Evolutionary conservation across 2,329 filamentous ascomycete species (phyloP).

Genomic region (Coniochaeta ligniaria): DNA sequence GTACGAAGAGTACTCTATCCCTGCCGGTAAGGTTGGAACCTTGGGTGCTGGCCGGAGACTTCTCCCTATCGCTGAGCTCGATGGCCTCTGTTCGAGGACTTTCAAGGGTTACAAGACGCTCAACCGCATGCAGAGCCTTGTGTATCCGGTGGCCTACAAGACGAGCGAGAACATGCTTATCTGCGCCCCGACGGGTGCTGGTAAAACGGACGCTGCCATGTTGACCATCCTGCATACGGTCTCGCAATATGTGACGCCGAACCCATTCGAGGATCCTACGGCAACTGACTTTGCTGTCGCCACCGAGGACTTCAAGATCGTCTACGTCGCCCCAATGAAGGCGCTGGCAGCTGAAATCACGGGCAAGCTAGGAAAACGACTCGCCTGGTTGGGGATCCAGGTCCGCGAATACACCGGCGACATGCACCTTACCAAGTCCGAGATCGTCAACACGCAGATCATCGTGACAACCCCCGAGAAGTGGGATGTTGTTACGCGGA

Average conservation of each 20-base stretch:
- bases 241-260: slow-evolving; percentile 75
- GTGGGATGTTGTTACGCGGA: slow-evolving; percentile 97
- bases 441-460: slow-evolving; percentile 93
- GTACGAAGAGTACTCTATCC: slow-evolving; percentile 86
- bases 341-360: slow-evolving; percentile 94
- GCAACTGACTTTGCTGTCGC: slow-evolving; percentile 77
- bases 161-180: slow-evolving; percentile 99
- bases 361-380: slow-evolving; percentile 82
- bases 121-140: slow-evolving; percentile 96
- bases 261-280: slow-evolving; percentile 65
- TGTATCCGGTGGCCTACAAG: slow-evolving; percentile 91
- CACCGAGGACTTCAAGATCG: slow-evolving; percentile 89
- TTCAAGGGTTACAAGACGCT: slow-evolving; percentile 91
- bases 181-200: slow-evolving; percentile 93
- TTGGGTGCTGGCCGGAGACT: slow-evolving; percentile 68
- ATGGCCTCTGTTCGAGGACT: slow-evolving; percentile 82
- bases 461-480: slow-evolving; percentile 99
- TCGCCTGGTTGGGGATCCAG: slow-evolving; percentile 89
- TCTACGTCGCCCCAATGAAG: slow-evolving; percentile 99
- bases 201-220: slow-evolving; percentile 99
- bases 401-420: slow-evolving; percentile 94
- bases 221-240: slow-evolving; percentile 88
- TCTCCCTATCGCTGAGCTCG: slow-evolving; percentile 72
- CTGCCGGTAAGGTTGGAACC: slow-evolving; percentile 71
- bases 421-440: slow-evolving; percentile 96